These are phyloP conservation scores for Sphaerulina vaccinii DNA, from an alignment of 2,329 filamentous ascomycete genomes.

Conservation along the genomic window DNA sequence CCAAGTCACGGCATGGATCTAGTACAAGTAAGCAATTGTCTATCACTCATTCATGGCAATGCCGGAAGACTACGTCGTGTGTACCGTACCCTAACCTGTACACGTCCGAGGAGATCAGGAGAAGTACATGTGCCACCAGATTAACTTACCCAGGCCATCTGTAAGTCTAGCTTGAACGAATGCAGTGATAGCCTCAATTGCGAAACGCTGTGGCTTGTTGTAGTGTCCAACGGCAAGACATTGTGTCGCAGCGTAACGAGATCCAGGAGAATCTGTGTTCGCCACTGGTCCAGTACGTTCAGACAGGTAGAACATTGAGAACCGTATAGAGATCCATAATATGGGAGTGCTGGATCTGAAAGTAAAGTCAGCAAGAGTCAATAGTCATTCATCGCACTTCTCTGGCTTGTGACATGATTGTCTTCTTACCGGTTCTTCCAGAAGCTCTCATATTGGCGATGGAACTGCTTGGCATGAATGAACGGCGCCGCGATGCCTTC, in stretches of 20 bases:
- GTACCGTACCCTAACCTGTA: too few species aligned
- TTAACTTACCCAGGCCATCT: conserved; percentile 15
- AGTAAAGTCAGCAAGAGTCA: too few species aligned
- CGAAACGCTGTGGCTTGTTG: conserved; percentile 11
- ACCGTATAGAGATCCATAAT: conserved; percentile 48
- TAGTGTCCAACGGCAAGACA: conserved; percentile 20
- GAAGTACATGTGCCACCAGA: too few species aligned
- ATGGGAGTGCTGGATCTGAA: too few species aligned
- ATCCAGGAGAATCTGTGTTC: conserved; percentile 1
- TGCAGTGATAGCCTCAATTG: conserved; percentile 14
- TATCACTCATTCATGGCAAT: too few species aligned
- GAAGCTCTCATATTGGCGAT: conserved; percentile 43
- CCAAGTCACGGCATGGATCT: conserved; percentile 8
- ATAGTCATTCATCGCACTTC: too few species aligned
- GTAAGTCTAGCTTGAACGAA: conserved; percentile 18
- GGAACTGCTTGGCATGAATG: conserved; percentile 18
- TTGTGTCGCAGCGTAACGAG: conserved; percentile 11
- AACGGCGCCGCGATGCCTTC: conserved; percentile 19
- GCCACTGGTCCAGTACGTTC: conserved; percentile 8
- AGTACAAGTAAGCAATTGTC: neutral
- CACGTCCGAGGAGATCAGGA: too few species aligned
- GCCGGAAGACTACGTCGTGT: too few species aligned
- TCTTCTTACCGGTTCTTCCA: conserved; percentile 43
- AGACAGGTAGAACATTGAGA: conserved; percentile 34
- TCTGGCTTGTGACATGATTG: too few species aligned